Evolutionary conservation across 208 protist genomes (phyloP), one percentile per base, ranked within the genome.

Genomic region (Acanthamoeba castellanii): DNA sequence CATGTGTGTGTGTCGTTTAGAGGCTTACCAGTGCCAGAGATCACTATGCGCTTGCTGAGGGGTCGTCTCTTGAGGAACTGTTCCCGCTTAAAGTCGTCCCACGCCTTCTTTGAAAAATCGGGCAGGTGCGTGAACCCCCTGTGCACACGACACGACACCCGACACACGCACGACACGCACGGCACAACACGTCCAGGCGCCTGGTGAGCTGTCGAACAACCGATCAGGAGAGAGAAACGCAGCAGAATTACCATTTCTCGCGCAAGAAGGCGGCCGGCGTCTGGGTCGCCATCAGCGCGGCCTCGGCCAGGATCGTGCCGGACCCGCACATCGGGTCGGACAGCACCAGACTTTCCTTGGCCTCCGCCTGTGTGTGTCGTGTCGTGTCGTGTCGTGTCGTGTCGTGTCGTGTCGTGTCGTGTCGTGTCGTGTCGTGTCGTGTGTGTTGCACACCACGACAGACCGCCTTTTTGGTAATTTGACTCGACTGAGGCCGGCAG

Each of bases 291-390:
- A 92, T 92, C 87, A 92, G 34, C 25, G 87, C 87, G 8, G 87
- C 87, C 61, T 92, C 87, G n/a, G 87, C 87, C 61, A 92, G 42
- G n/a, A 92, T 22, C 3, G 87, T 92, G 27, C 87, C 87, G 61
- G 87, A 92, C 22, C 87, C 87, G 42, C 87, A 92, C 87, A 92
- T 92, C 16, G 87, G 87, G 37, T 92, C 87, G 20, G 76, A 76
- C 16, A 92, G 64, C 59, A 68, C 61, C 7, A 92, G 61, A n/a
- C 25, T 9, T 3, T 45, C 84, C 5, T 11, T 45, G 32, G 25
- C 47, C 27, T 45, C 61, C 52, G 20, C 42, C 61, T 92, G 61
- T 82, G 25, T 1, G 20, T 27, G 45, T 45, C 72, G 25, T 47
- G 25, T 32, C 37, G 70, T 30, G 70, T 78, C n/a, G 37, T 37